Percentiles rank a stretch among this genome's conserved stretches.
Evolutionary conservation across 805 yeast genomes (phyloP).

Genomic region (Lipomyces japonicus): DNA sequence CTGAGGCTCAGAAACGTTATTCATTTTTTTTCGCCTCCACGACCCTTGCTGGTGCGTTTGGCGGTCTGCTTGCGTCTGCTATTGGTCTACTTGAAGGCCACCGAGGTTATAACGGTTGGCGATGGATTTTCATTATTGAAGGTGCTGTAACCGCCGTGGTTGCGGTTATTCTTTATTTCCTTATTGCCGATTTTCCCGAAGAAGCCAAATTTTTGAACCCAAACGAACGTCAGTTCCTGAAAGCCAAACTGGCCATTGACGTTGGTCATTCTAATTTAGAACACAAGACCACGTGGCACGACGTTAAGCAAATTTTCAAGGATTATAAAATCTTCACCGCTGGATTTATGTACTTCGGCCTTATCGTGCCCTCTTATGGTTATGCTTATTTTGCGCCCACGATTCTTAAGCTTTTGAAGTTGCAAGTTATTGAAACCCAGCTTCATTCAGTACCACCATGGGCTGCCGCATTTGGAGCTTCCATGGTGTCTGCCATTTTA

Average conservation of each 20-base stretch:
- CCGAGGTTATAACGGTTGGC: slow-evolving; percentile 48
- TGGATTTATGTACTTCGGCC: slow-evolving; percentile 60
- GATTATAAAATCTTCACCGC: slow-evolving; percentile 57
- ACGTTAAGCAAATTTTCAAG: slow-evolving; percentile 50
- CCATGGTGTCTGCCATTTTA: slow-evolving; percentile 56
- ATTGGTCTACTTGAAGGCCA: slow-evolving; percentile 52
- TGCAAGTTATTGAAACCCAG: slow-evolving; percentile 70
- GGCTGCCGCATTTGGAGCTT: slow-evolving; percentile 67
- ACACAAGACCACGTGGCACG: slow-evolving; percentile 45
- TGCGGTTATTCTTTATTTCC: slow-evolving; percentile 43
- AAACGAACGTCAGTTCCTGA: slow-evolving; percentile 54
- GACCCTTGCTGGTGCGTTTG: slow-evolving; percentile 73
- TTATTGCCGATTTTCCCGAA: slow-evolving; percentile 71
- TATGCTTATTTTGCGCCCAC: slow-evolving; percentile 71
- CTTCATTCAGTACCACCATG: slow-evolving; percentile 83
- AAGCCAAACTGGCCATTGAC: slow-evolving; percentile 56
- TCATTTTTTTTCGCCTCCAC: slow-evolving; percentile 68
- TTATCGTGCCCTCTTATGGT: slow-evolving; percentile 69
- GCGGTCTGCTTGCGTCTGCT: slow-evolving; percentile 68
- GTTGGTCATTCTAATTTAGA: slow-evolving; percentile 48
- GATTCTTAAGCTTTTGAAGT: slow-evolving; percentile 57
- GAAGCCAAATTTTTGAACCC: slow-evolving; percentile 51
- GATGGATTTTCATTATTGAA: slow-evolving; percentile 55
- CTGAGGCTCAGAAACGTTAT: slow-evolving; percentile 66
- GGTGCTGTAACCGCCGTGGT: slow-evolving; percentile 41